A percentile compares a stretch with the other conserved stretches of the same genome.
Evolutionary conservation across 768 basidiomycete species (phyloP).

Genomic region (Agaricus subrufescens): DNA sequence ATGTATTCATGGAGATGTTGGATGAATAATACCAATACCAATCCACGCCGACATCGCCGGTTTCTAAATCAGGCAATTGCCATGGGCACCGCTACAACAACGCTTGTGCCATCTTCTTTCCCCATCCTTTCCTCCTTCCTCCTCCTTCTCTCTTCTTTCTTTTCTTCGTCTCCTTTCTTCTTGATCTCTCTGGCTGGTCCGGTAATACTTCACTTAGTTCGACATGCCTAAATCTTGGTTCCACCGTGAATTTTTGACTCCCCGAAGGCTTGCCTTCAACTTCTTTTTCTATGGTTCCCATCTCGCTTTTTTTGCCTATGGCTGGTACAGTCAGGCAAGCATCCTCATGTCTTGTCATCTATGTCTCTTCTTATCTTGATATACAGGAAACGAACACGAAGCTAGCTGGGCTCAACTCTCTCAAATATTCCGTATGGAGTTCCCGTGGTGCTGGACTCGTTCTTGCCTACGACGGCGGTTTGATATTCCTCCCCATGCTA

Average conservation of each 20-base stretch:
- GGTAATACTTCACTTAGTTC: neutral
- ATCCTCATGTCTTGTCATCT: neutral
- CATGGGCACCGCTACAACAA: slow-evolving; percentile 17
- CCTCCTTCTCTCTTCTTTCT: slow-evolving; percentile 16
- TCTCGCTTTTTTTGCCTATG: slow-evolving; percentile 69
- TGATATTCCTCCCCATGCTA: slow-evolving; percentile 86
- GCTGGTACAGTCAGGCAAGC: slow-evolving; percentile 82
- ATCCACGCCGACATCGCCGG: neutral
- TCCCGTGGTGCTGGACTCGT: slow-evolving; percentile 91
- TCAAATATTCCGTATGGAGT: slow-evolving; percentile 83
- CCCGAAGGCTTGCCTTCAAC: slow-evolving; percentile 67
- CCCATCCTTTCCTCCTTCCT: slow-evolving; percentile 14
- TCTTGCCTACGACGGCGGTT: slow-evolving; percentile 79
- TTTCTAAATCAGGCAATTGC: slow-evolving; percentile 16
- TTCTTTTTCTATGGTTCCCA: slow-evolving; percentile 80
- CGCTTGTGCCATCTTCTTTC: slow-evolving; percentile 19
- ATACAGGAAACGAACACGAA: slow-evolving; percentile 52
- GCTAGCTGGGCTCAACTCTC: slow-evolving; percentile 71
- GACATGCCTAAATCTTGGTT: slow-evolving; percentile 71
- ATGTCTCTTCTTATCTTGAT: slow-evolving; percentile 1
- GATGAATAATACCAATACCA: neutral
- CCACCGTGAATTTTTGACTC: slow-evolving; percentile 59
- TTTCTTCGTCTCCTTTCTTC: slow-evolving; percentile 23
- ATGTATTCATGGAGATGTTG: too few species aligned
- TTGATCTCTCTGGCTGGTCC: neutral